phyloP scores from a whole-genome alignment of 768 basidiomycete genomes.

The Rhodotorula diobovata region DNA sequence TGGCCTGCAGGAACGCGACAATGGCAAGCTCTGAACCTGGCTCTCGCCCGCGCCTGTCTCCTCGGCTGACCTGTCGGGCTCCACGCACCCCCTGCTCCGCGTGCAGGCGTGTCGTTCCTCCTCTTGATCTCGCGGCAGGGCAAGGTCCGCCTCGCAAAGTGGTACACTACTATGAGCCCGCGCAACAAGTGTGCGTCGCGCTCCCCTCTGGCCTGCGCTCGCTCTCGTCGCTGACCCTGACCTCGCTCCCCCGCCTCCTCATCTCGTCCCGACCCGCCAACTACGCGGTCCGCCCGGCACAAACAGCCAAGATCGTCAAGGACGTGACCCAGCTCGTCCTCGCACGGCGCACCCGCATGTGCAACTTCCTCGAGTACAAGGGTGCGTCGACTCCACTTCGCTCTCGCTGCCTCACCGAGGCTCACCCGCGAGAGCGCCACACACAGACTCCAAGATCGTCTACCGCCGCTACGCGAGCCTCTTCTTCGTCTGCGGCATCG shows the following conservation, averaged over 20 bases:
- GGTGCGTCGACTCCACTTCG: conserved; percentile 53
- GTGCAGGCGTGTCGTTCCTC: conserved; percentile 72
- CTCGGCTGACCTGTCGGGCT: conserved; percentile 51
- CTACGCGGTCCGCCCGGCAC: background rate
- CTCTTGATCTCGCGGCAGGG: conserved; percentile 93
- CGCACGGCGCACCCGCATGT: conserved; percentile 81
- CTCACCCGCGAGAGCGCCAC: background rate
- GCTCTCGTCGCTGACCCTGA: background rate
- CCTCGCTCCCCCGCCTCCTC: background rate
- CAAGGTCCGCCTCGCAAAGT: conserved; percentile 90
- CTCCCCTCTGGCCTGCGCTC: background rate
- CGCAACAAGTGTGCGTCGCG: conserved; percentile 50
- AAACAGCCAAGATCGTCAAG: conserved; percentile 72
- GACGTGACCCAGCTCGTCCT: conserved; percentile 86
- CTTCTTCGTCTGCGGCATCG: conserved; percentile 88
- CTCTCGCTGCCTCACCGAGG: background rate
- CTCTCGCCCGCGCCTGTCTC: conserved; percentile 17
- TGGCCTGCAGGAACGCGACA: conserved; percentile 36
- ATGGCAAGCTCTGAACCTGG: conserved; percentile 6
- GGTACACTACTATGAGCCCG: conserved; percentile 79
- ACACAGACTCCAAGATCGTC: conserved; percentile 72
- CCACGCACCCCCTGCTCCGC: too few species aligned
- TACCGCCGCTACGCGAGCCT: conserved; percentile 93
- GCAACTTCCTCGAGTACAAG: conserved; percentile 95
- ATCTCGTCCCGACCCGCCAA: background rate